These are phyloP conservation scores for Hanseniaspora gamundiae DNA, from an alignment of 1,139 yeast species.

Conservation along the genomic window DNA sequence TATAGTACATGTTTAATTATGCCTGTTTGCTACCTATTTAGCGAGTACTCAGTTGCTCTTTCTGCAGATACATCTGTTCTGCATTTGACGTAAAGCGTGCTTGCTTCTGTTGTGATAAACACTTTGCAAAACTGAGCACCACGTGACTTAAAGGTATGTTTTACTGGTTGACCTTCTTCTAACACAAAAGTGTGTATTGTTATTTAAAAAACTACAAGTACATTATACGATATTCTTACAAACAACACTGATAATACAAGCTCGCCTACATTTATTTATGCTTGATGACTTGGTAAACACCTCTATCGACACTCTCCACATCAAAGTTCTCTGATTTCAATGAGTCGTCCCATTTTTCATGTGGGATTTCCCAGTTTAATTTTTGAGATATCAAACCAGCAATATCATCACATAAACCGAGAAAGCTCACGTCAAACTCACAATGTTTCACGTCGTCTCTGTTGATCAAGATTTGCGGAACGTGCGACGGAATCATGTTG, in stretches of 20 bases:
- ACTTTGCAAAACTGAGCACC: too few species aligned
- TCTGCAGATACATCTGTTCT: too few species aligned
- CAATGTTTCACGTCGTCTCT: conserved; percentile 68
- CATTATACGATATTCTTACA: too few species aligned
- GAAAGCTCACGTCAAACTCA: conserved; percentile 67
- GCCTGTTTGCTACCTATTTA: neutral
- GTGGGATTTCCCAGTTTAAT: conserved; percentile 61
- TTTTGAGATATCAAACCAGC: conserved; percentile 52
- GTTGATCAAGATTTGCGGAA: conserved; percentile 79
- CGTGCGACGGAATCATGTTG: conserved; percentile 51
- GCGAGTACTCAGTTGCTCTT: too few species aligned
- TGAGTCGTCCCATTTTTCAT: conserved; percentile 28
- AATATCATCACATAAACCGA: conserved; percentile 84
- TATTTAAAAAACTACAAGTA: too few species aligned
- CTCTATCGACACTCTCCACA: conserved; percentile 19
- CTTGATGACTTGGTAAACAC: conserved; percentile 14
- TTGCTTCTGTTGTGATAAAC: too few species aligned
- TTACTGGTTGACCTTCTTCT: too few species aligned
- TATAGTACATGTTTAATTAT: conserved; percentile 28
- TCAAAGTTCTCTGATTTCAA: conserved; percentile 16
- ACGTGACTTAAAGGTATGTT: too few species aligned
- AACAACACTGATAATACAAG: neutral
- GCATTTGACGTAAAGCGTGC: too few species aligned
- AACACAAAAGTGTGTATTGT: too few species aligned
- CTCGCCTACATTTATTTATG: neutral